These are phyloP conservation scores for Scedosporium apiospermum DNA, from an alignment of 2,329 filamentous ascomycete species.

Conservation along the genomic window DNA sequence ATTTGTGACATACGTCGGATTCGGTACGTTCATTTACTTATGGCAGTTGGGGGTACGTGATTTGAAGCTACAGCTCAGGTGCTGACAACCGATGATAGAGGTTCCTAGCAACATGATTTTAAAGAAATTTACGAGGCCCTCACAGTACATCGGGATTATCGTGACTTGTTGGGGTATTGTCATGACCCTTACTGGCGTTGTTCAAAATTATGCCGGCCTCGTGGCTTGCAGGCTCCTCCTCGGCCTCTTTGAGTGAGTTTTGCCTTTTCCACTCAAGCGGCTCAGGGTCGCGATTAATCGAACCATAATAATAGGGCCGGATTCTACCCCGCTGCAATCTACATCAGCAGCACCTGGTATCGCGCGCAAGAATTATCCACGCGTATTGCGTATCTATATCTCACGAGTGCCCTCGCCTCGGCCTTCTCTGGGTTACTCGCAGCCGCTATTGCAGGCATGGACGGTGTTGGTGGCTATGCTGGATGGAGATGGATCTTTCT, in stretches of 20 bases:
- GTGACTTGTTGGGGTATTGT: slow-evolving; percentile 58
- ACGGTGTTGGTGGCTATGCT: slow-evolving; percentile 53
- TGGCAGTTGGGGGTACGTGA: no score
- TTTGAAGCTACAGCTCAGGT: no score
- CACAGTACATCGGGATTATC: background rate
- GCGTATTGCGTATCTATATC: slow-evolving; percentile 91
- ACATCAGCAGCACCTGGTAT: slow-evolving; percentile 85
- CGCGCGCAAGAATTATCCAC: slow-evolving; percentile 79
- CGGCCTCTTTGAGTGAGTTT: slow-evolving; percentile 64
- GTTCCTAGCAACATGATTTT: slow-evolving; percentile 44
- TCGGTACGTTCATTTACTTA: slow-evolving; percentile 21
- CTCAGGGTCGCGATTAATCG: slow-evolving; percentile 16
- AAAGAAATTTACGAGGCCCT: slow-evolving; percentile 38
- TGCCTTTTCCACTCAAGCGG: slow-evolving; percentile 52
- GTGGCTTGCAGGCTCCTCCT: slow-evolving; percentile 79
- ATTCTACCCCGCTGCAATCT: slow-evolving; percentile 38
- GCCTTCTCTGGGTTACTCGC: slow-evolving; percentile 83
- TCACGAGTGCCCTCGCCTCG: slow-evolving; percentile 66
- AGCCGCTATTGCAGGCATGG: slow-evolving; percentile 83
- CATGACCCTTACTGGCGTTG: slow-evolving; percentile 67
- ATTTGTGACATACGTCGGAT: slow-evolving; percentile 67
- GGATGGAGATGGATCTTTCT: slow-evolving; percentile 84
- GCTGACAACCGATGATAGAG: slow-evolving; percentile 39
- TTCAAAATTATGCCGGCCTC: slow-evolving; percentile 67
- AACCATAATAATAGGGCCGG: background rate